Evolutionary conservation across 306 rosid genomes (phyloP), one percentile per base, ranked within the genome.

Genomic region (Prunus mira): DNA sequence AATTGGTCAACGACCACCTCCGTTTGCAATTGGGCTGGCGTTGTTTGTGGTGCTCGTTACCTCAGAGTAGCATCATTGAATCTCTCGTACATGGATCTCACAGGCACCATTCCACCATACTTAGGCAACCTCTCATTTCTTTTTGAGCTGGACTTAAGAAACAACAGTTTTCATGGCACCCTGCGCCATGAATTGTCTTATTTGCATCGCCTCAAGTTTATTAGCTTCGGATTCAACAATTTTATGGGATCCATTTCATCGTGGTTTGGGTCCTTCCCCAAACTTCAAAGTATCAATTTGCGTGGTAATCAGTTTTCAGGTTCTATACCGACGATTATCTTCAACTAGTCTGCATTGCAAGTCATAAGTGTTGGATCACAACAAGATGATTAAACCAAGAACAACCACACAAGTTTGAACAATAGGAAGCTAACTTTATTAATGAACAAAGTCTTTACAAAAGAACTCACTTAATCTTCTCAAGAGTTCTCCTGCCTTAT

Each of bases 41-140:
- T 61, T 7, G 11, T 24, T 8, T 74, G 83, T 27, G 34, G 66
- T 27, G 1, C 8, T 11, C 57, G 28, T 14, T 77, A 80, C 49
- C n/a, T 2, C 0, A 54, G 80, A 69, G 80, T 63, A 2, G 38
- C 66, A 12, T 52, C 25, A 54, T 70, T 80, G 19, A 68, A 75
- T 18, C 75, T 80, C 57, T 69, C 84, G 9, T 22, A 25, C 58
- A 69, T 80, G 76, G 72, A 47, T 25, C 72, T 80, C 18, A 25
- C 50, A 1, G 80, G 43, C 27, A 74, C 76, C 2, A 58, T 80
- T 51, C 83, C 83, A 25, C 76, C 80, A 11, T 28, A 61, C 10
- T 14, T 80, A 11, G 76, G 83, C 17, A 80, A 62, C 65, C 67
- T 80, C 22, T 75, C 76, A 12, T 80, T 80, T 22, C 79, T 80